Evolutionary conservation across 2,329 filamentous ascomycete genomes (phyloP), one percentile per base, ranked within the genome.

Genomic region (Phyllosticta capitalensis): DNA sequence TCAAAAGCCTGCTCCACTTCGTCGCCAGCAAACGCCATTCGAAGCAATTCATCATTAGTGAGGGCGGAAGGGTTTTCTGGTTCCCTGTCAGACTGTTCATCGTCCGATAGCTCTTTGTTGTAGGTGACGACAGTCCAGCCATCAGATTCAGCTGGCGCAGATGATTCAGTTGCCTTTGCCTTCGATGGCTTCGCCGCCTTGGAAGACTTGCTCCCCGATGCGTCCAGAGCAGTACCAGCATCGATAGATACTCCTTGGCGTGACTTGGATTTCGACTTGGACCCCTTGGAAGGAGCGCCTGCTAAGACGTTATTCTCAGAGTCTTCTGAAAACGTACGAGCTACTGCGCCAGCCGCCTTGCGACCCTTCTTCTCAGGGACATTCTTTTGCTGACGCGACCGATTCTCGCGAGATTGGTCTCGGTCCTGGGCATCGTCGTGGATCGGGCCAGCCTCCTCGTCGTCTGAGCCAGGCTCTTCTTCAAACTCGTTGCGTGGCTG

Each of bases 1-100:
- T 83, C 83, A 69, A 97, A 99, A 48, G 91, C 86, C 52, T 83
- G 83, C 9, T 88, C 84, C 1, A 95, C 89, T 70, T 96, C 89
- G 67, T 92, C 72, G 50, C 90, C 91, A 1, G 92, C 92, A 72
- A 99, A 96, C 4, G 90, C 92, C 65, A 85, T 82, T 63, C 88
- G 86, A 60, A 95, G n/a, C 86, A 61, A 95, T 83, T 48, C 86
- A 83, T 81, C 78, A 66, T 83, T 81, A 66, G 76, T 77, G 56
- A 76, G 69, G 12, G 78, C 68, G 56, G 65, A 55, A 71, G 73
- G 61, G 67, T 71, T 72, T 30, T 76, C 70, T 33, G 72, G 71
- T 22, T 69, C 69, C 55, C 76, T 72, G 33, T 76, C 73, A 54
- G 75, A 74, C 59, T 73, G 57, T 24, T 62, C 66, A 30, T 67